Evolutionary conservation across 306 rosid genomes (phyloP).

Genomic region (Lathyrus aphaca): DNA sequence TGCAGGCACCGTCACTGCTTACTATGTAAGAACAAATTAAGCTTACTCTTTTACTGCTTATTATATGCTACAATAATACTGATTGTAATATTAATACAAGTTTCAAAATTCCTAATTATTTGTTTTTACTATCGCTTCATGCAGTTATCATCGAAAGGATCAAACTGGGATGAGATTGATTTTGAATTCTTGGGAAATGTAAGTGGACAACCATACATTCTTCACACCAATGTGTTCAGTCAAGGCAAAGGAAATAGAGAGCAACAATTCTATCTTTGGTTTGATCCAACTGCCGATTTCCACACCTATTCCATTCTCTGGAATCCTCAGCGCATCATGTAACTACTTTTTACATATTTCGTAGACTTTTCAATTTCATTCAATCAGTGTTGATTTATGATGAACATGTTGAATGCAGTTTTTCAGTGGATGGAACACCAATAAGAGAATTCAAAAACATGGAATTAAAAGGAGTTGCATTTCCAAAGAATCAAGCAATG

Average conservation of each 20-base stretch:
- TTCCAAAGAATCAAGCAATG: slow-evolving; percentile 62
- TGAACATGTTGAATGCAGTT: slow-evolving; percentile 41
- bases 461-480: slow-evolving; percentile 58
- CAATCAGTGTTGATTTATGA: not conserved
- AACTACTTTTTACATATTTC: slow-evolving; percentile 1
- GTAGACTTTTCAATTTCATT: not conserved
- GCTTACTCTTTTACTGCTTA: not conserved
- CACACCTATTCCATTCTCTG: slow-evolving; percentile 76
- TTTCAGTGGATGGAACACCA: slow-evolving; percentile 71
- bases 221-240: slow-evolving; percentile 75
- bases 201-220: slow-evolving; percentile 73
- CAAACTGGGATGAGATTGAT: slow-evolving; percentile 79
- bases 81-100: not conserved
- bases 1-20: slow-evolving; percentile 78
- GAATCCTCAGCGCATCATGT: slow-evolving; percentile 69
- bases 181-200: slow-evolving; percentile 76
- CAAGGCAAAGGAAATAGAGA: slow-evolving; percentile 75
- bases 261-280: slow-evolving; percentile 76
- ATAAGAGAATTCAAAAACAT: slow-evolving; percentile 78
- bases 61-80: not conserved
- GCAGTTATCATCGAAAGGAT: slow-evolving; percentile 66
- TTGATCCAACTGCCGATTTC: slow-evolving; percentile 67
- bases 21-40: slow-evolving; percentile 45
- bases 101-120: not conserved
- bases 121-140: not conserved